A percentile compares a stretch with the other conserved stretches of the same genome.
Conservation (phyloP, 768 basidiomycete species). For the Termitomyces sp. region DNA sequence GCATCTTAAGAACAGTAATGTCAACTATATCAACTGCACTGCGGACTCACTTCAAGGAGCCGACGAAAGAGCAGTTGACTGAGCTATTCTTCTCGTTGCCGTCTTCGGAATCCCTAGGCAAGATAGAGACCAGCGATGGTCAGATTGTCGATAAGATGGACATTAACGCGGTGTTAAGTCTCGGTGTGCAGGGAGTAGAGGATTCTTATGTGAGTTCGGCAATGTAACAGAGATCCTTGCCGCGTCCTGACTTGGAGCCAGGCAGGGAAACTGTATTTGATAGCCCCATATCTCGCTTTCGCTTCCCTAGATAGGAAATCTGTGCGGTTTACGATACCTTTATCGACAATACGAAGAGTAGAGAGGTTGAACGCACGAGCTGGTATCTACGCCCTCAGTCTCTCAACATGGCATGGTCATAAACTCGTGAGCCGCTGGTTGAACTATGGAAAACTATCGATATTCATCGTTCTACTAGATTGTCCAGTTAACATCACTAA, state of each 20-base stretch:
- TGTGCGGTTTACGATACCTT: constrained; percentile 84
- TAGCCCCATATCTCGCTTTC: constrained; percentile 89
- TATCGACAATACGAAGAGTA: constrained; percentile 89
- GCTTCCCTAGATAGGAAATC: constrained; percentile 88
- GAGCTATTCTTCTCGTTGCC: constrained; percentile 87
- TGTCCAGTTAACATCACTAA: constrained; percentile 87
- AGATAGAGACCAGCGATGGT: constrained; percentile 19
- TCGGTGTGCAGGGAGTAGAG: constrained; percentile 74
- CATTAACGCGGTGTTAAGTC: constrained; percentile 82
- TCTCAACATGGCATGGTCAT: constrained; percentile 91
- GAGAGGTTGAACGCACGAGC: constrained; percentile 91
- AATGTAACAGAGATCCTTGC: neutral
- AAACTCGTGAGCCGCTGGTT: constrained; percentile 66
- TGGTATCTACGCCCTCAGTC: constrained; percentile 92
- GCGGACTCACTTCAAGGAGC: constrained; percentile 81
- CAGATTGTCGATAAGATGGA: constrained; percentile 67
- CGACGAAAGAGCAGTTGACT: constrained; percentile 80
- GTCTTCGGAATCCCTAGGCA: constrained; percentile 25
- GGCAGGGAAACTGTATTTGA: constrained; percentile 88
- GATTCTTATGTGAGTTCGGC: constrained; percentile 82
- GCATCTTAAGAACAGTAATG: constrained; percentile 35
- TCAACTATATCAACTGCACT: constrained; percentile 83
- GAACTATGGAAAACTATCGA: neutral
- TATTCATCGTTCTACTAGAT: constrained; percentile 39
- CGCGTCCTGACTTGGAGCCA: constrained; percentile 23